A percentile compares a stretch with the other conserved stretches of the same genome.
Conservation (phyloP, 1,284 basidiomycete species). For the Puccinia polysora region DNA sequence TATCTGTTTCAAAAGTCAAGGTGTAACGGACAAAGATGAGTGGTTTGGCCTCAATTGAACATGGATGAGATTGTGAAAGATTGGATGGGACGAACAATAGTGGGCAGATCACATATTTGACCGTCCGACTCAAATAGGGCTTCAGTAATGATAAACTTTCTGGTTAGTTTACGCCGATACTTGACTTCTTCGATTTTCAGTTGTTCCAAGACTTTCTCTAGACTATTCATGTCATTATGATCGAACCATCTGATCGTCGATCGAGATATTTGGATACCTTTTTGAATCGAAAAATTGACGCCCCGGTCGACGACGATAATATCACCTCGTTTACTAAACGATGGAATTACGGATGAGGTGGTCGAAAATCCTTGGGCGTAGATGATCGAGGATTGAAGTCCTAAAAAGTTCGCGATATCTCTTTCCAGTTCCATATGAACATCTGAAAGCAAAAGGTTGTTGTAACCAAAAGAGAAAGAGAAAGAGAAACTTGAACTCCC, state of each 20-base stretch:
- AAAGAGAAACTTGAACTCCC: neutral
- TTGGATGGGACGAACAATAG: slow-evolving; percentile 63
- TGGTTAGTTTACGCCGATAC: slow-evolving; percentile 72
- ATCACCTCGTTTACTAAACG: slow-evolving; percentile 96
- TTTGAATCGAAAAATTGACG: slow-evolving; percentile 91
- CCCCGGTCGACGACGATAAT: slow-evolving; percentile 95
- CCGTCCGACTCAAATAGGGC: slow-evolving; percentile 96
- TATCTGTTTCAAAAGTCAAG: slow-evolving; percentile 58
- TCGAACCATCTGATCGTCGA: slow-evolving; percentile 92
- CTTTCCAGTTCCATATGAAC: slow-evolving; percentile 85
- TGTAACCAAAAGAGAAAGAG: no score
- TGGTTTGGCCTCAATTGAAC: neutral
- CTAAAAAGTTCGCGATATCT: slow-evolving; percentile 83
- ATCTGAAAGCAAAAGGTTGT: slow-evolving; percentile 58
- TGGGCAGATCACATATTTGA: slow-evolving; percentile 80
- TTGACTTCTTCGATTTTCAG: slow-evolving; percentile 84
- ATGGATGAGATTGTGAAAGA: neutral
- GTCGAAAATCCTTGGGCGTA: slow-evolving; percentile 94
- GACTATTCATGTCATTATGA: slow-evolving; percentile 85
- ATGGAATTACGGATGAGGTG: slow-evolving; percentile 87
- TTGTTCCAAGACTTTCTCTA: slow-evolving; percentile 77
- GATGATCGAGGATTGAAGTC: slow-evolving; percentile 80
- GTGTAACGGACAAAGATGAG: slow-evolving; percentile 6
- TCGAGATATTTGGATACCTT: slow-evolving; percentile 92
- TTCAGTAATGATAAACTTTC: slow-evolving; percentile 93